Percentiles rank a stretch among this genome's conserved stretches.
Conservation (phyloP, 2,329 filamentous ascomycete genomes). For the Aspergillus vadensis region DNA sequence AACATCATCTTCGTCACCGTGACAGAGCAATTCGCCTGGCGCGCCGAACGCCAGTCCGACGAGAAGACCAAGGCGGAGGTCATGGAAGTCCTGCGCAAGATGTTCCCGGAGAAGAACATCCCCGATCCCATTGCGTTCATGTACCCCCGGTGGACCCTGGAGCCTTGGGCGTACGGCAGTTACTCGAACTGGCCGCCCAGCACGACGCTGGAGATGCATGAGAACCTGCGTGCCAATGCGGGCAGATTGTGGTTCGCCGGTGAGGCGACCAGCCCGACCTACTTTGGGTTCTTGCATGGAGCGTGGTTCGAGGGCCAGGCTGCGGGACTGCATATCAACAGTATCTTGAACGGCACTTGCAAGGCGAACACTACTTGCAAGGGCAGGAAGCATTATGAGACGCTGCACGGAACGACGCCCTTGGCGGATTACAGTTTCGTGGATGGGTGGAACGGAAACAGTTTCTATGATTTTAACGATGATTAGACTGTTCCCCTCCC, state of each 20-base stretch:
- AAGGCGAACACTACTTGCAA: conserved; percentile 22
- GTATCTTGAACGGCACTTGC: conserved; percentile 25
- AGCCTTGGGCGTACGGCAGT: conserved; percentile 59
- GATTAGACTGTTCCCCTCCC: neutral
- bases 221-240: conserved; percentile 66
- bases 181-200: conserved; percentile 69
- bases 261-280: conserved; percentile 63
- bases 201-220: conserved; percentile 64
- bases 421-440: conserved; percentile 29
- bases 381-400: conserved; percentile 25
- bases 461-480: conserved; percentile 28
- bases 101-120: conserved; percentile 62
- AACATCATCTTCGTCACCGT: conserved; percentile 69
- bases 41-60: conserved; percentile 61
- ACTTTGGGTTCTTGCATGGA: conserved; percentile 67
- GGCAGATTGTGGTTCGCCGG: conserved; percentile 65
- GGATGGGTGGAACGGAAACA: conserved; percentile 32
- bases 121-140: conserved; percentile 62
- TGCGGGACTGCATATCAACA: conserved; percentile 30
- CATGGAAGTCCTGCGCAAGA: conserved; percentile 59
- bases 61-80: conserved; percentile 59
- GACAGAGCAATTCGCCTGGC: conserved; percentile 57
- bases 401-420: conserved; percentile 29
- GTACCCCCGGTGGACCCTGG: conserved; percentile 61
- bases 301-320: conserved; percentile 60